Evolutionary conservation across 192 early-diverging fungal genomes (phyloP).

Genomic region (Chytriomyces sp.): DNA sequence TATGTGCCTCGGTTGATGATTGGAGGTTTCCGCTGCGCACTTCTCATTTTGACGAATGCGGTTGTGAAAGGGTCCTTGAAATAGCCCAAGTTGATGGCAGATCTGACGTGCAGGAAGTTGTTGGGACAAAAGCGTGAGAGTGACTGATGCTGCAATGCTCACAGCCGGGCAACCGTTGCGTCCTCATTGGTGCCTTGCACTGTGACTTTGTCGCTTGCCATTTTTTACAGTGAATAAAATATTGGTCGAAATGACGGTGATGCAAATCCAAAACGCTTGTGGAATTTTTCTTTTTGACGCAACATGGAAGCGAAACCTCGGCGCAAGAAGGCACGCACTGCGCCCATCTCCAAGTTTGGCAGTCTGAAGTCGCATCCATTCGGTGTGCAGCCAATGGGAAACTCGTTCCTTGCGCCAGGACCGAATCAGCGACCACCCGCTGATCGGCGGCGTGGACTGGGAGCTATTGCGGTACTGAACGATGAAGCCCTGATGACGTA

Average conservation of each 20-base stretch:
- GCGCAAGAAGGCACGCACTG: not conserved
- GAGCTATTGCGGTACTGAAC: constrained; percentile 45
- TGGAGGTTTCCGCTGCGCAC: constrained; percentile 75
- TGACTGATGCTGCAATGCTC: constrained; percentile 32
- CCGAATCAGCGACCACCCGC: constrained; percentile 33
- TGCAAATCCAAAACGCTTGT: too few relatives aligned
- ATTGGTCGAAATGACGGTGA: not conserved
- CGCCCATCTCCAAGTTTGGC: not conserved
- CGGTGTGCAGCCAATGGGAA: constrained; percentile 67
- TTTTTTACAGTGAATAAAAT: constrained; percentile 1
- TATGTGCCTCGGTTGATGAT: constrained; percentile 94
- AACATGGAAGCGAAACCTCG: not conserved
- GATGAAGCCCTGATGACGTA: constrained; percentile 57
- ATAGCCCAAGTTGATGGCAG: constrained; percentile 83
- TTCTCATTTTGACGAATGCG: constrained; percentile 65
- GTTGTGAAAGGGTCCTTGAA: constrained; percentile 71
- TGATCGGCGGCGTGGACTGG: constrained; percentile 53
- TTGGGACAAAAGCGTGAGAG: not conserved
- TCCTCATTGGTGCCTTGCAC: constrained; percentile 91
- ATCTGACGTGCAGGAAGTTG: constrained; percentile 48
- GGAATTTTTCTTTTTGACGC: not conserved
- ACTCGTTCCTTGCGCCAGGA: constrained; percentile 56
- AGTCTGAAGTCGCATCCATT: constrained; percentile 46
- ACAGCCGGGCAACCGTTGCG: constrained; percentile 83
- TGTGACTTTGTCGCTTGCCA: constrained; percentile 21